phyloP scores from a whole-genome alignment of 2,329 filamentous ascomycete species.

The Neofusicoccum umdonicola region DNA sequence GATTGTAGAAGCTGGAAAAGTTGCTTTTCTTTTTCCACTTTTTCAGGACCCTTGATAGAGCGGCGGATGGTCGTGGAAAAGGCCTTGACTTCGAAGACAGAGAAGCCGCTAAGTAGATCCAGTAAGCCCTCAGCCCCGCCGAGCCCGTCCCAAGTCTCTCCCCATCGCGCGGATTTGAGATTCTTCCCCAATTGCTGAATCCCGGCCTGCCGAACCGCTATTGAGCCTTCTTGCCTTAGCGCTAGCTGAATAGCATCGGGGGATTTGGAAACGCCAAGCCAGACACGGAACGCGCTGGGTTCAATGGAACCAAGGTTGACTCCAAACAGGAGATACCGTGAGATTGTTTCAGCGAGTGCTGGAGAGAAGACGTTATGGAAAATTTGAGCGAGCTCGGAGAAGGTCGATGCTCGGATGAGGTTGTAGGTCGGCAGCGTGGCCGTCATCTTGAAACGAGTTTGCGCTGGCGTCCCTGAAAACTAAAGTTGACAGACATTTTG shows the following conservation, averaged over 20 bases:
- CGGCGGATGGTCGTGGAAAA: not conserved
- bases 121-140: slow-evolving; percentile 29
- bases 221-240: slow-evolving; percentile 26
- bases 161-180: slow-evolving; percentile 24
- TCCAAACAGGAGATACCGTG: slow-evolving; percentile 5
- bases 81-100: not conserved
- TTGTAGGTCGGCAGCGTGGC: not conserved
- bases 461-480: too few species aligned
- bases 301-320: slow-evolving; percentile 23
- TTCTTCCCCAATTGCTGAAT: slow-evolving; percentile 25
- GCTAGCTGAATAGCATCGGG: slow-evolving; percentile 21
- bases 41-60: not conserved
- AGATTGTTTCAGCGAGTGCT: not conserved
- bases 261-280: slow-evolving; percentile 27
- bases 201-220: slow-evolving; percentile 23
- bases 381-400: not conserved
- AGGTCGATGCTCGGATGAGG: not conserved
- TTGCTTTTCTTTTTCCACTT: not conserved
- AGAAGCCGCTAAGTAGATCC: slow-evolving; percentile 10
- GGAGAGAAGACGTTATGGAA: not conserved
- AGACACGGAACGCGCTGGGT: slow-evolving; percentile 24
- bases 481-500: too few species aligned
- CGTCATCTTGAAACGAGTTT: not conserved
- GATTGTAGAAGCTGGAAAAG: not conserved
- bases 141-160: slow-evolving; percentile 27